Percentiles rank a stretch among this genome's conserved stretches.
Evolutionary conservation across 2,329 filamentous ascomycete species (phyloP).

Genomic region (Graphilbum ipis-grandicollis): DNA sequence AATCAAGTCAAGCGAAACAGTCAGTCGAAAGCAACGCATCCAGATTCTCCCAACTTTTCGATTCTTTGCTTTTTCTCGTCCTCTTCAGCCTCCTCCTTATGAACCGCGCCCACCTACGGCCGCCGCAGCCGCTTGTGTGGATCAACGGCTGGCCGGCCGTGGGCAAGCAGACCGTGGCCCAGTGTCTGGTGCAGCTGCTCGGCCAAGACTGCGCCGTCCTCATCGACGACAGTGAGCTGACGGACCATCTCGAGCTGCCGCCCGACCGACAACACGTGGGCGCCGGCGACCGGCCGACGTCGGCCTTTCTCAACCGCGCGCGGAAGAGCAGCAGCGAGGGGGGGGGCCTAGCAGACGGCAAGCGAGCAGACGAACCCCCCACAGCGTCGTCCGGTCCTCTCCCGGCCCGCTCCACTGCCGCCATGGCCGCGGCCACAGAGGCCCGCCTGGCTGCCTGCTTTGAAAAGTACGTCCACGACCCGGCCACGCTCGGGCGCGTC

Average conservation of each 20-base stretch:
- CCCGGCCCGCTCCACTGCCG: too few species aligned
- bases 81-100: too few species aligned
- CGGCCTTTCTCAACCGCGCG: too few species aligned
- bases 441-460: slow-evolving; percentile 12
- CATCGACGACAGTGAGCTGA: slow-evolving; percentile 8
- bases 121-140: slow-evolving; percentile 13
- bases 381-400: slow-evolving; percentile 2
- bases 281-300: neutral
- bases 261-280: slow-evolving; percentile 1
- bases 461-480: slow-evolving; percentile 10
- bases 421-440: too few species aligned
- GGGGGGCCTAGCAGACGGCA: neutral
- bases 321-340: neutral
- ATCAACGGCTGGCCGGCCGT: slow-evolving; percentile 18
- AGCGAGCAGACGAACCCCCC: neutral
- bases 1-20: too few species aligned
- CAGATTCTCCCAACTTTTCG: too few species aligned
- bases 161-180: slow-evolving; percentile 16
- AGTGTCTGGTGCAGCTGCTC: slow-evolving; percentile 15
- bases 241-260: slow-evolving; percentile 6
- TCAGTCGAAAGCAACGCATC: too few species aligned
- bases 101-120: too few species aligned
- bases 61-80: too few species aligned
- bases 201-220: slow-evolving; percentile 15
- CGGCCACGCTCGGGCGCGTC: slow-evolving; percentile 8